Conservation (phyloP, 768 basidiomycete species). For the Gelatoporia subvermispora region DNA sequence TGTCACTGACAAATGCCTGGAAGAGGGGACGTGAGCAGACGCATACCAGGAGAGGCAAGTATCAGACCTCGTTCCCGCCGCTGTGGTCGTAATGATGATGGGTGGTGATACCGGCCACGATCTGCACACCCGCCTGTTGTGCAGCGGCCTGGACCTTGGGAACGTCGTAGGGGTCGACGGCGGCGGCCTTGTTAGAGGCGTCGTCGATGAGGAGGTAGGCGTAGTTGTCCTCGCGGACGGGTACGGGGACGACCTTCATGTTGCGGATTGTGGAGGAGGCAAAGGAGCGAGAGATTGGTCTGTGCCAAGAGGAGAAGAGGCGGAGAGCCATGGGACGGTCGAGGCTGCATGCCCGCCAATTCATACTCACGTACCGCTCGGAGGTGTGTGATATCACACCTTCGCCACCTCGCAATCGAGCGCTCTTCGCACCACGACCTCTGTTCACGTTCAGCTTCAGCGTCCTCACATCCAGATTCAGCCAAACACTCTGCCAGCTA, state of each 20-base stretch:
- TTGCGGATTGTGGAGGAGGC: slow-evolving; percentile 16
- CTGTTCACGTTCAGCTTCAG: no score
- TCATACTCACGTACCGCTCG: no score
- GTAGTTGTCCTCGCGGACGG: slow-evolving; percentile 79
- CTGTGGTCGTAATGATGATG: slow-evolving; percentile 91
- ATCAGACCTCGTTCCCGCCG: slow-evolving; percentile 73
- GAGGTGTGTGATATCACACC: no score
- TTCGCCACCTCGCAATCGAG: no score
- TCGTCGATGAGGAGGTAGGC: slow-evolving; percentile 80
- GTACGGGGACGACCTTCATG: slow-evolving; percentile 79
- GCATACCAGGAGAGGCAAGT: slow-evolving; percentile 1
- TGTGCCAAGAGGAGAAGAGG: slow-evolving; percentile 4
- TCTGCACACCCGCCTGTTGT: slow-evolving; percentile 51
- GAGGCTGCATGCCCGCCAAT: slow-evolving; percentile 2
- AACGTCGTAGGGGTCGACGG: slow-evolving; percentile 78
- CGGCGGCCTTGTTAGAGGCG: slow-evolving; percentile 61
- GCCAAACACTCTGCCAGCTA: no score
- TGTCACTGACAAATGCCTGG: slow-evolving; percentile 47
- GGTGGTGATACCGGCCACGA: slow-evolving; percentile 79
- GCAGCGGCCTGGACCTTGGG: slow-evolving; percentile 63
- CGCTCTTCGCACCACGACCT: no score
- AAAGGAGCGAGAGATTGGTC: slow-evolving; percentile 13
- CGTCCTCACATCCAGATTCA: no score
- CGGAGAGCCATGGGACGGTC: background rate
- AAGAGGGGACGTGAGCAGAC: background rate